These are phyloP conservation scores for Hypoxylon lenormandii DNA, from an alignment of 495 filamentous ascomycete genomes.

Conservation along the genomic window DNA sequence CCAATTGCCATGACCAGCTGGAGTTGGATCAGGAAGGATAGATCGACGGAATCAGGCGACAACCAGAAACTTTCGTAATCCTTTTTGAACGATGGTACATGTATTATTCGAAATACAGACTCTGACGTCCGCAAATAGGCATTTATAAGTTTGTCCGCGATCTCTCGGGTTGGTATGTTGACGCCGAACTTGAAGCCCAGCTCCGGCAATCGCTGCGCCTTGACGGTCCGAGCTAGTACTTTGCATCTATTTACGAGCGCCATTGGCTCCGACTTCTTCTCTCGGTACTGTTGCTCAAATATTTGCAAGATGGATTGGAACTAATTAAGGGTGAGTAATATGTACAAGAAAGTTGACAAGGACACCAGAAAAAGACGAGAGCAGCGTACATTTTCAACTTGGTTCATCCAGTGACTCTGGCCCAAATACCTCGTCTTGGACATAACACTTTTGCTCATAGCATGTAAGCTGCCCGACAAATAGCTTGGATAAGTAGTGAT, in stretches of 20 bases:
- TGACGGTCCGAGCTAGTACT: constrained; percentile 60
- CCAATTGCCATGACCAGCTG: constrained; percentile 68
- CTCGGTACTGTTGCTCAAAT: constrained; percentile 43
- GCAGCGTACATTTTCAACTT: constrained; percentile 60
- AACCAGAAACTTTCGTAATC: constrained; percentile 51
- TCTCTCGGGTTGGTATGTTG: constrained; percentile 53
- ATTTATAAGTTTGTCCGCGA: constrained; percentile 54
- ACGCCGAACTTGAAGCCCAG: constrained; percentile 49
- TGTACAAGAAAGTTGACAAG: constrained; percentile 25
- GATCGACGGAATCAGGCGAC: constrained; percentile 27
- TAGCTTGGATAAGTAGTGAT: constrained; percentile 40
- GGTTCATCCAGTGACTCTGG: constrained; percentile 68
- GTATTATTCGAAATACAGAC: constrained; percentile 57
- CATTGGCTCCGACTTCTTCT: constrained; percentile 55
- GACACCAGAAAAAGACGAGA: neutral
- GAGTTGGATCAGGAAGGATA: constrained; percentile 63
- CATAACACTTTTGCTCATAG: constrained; percentile 43
- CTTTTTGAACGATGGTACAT: constrained; percentile 56
- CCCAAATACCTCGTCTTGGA: constrained; percentile 65
- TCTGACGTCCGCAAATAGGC: constrained; percentile 47
- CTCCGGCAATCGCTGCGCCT: constrained; percentile 52
- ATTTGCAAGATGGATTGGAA: constrained; percentile 55
- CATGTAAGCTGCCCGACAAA: constrained; percentile 30
- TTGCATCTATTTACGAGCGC: constrained; percentile 61
- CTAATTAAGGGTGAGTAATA: constrained; percentile 58